Conservation (phyloP, 495 filamentous ascomycete species). For the Letharia lupina region DNA sequence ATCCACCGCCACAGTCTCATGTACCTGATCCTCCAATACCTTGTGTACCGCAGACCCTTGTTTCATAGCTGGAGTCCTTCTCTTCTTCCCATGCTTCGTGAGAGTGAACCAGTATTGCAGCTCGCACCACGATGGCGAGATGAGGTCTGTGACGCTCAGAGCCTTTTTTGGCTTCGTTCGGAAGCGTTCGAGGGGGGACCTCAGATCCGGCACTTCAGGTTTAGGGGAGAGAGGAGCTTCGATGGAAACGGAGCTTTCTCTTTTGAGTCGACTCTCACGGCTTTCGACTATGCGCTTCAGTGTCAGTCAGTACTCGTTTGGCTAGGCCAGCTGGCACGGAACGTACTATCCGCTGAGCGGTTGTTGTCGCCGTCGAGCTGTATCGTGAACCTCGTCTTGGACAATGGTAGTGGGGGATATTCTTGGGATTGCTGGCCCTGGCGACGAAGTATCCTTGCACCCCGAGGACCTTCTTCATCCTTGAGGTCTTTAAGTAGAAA, state of each 20-base stretch:
- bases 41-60: slow-evolving; percentile 70
- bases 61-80: slow-evolving; percentile 72
- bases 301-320: slow-evolving; percentile 44
- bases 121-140: slow-evolving; percentile 91
- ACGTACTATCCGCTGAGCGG: slow-evolving; percentile 43
- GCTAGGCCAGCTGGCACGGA: not conserved
- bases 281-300: slow-evolving; percentile 60
- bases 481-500: slow-evolving; percentile 25
- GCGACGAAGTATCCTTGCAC: slow-evolving; percentile 35
- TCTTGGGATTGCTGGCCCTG: slow-evolving; percentile 32
- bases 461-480: slow-evolving; percentile 28
- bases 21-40: slow-evolving; percentile 74
- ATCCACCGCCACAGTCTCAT: slow-evolving; percentile 62
- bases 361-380: slow-evolving; percentile 19
- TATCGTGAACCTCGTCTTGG: slow-evolving; percentile 17
- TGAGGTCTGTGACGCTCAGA: slow-evolving; percentile 83
- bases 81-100: slow-evolving; percentile 64
- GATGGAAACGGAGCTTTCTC: slow-evolving; percentile 20
- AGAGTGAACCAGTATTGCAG: slow-evolving; percentile 86
- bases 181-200: slow-evolving; percentile 66
- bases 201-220: slow-evolving; percentile 30
- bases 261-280: slow-evolving; percentile 22
- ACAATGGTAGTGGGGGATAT: slow-evolving; percentile 18
- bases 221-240: slow-evolving; percentile 22
- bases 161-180: slow-evolving; percentile 66